A percentile compares a stretch with the other conserved stretches of the same genome.
These are phyloP conservation scores for Candida frijolesensis DNA, from an alignment of 1,139 yeast genomes.

Conservation along the genomic window DNA sequence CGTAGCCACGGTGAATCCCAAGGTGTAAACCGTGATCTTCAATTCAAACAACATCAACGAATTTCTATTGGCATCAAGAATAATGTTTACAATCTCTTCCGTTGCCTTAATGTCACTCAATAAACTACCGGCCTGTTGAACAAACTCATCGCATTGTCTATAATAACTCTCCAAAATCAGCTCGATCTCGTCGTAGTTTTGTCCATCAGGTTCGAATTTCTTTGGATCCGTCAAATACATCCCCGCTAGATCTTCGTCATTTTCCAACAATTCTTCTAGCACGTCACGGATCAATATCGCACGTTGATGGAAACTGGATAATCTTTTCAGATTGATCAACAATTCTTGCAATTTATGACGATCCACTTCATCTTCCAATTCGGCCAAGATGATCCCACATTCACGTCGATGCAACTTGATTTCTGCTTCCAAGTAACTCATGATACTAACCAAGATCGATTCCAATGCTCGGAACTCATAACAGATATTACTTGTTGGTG, in stretches of 20 bases:
- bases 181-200: constrained; percentile 75
- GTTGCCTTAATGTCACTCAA: constrained; percentile 88
- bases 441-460: constrained; percentile 80
- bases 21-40: constrained; percentile 80
- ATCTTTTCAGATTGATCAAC: constrained; percentile 76
- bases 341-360: constrained; percentile 78
- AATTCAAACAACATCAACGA: constrained; percentile 88
- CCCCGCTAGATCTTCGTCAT: constrained; percentile 85
- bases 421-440: constrained; percentile 83
- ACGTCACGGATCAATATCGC: constrained; percentile 82
- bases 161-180: constrained; percentile 91
- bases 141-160: constrained; percentile 95
- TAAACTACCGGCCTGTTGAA: constrained; percentile 86
- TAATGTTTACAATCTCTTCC: constrained; percentile 94
- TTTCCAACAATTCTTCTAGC: constrained; percentile 82
- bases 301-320: constrained; percentile 82
- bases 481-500: constrained; percentile 31
- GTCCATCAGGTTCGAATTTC: constrained; percentile 22
- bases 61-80: constrained; percentile 92
- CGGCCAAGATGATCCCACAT: constrained; percentile 78
- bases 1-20: constrained; percentile 80
- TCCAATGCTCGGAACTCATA: constrained; percentile 93
- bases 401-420: constrained; percentile 71
- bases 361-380: constrained; percentile 84
- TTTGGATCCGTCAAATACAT: constrained; percentile 67